A percentile compares a stretch with the other conserved stretches of the same genome.
Conservation (phyloP, 768 basidiomycete genomes). For the Lactifluus rugatus region DNA sequence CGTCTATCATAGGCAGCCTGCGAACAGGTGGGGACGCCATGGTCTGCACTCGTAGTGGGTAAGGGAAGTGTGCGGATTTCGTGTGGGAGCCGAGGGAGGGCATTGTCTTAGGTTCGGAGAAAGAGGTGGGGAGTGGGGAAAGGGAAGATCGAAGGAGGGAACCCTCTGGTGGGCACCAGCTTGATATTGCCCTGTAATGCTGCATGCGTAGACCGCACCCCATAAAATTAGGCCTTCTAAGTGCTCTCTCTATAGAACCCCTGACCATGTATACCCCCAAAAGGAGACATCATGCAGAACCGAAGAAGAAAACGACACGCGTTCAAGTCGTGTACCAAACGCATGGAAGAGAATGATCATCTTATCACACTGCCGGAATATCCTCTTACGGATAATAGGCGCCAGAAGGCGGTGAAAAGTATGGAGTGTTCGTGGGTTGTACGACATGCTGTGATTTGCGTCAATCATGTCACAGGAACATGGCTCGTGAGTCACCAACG, state of each 20-base stretch:
- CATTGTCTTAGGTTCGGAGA: neutral
- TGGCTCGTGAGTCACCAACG: constrained; percentile 4
- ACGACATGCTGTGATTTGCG: constrained; percentile 17
- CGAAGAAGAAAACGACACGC: constrained; percentile 13
- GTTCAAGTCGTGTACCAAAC: constrained; percentile 13
- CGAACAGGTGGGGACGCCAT: neutral
- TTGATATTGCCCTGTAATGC: constrained; percentile 10
- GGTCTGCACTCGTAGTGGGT: neutral
- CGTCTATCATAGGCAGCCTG: constrained; percentile 10
- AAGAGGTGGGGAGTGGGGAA: neutral
- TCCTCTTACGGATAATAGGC: constrained; percentile 8
- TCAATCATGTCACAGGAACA: constrained; percentile 11
- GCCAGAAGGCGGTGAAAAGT: constrained; percentile 2
- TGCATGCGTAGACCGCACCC: constrained; percentile 14
- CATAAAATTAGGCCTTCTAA: constrained; percentile 1
- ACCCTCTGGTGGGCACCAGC: neutral
- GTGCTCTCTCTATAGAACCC: neutral
- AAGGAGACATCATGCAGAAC: neutral
- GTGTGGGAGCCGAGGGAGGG: neutral
- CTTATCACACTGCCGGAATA: constrained; percentile 11
- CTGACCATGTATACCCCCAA: constrained; percentile 5
- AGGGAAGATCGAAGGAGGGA: constrained; percentile 8
- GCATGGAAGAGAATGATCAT: constrained; percentile 7
- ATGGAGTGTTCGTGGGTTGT: neutral
- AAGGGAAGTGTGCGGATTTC: neutral